A percentile compares a stretch with the other conserved stretches of the same genome.
phyloP scores from a whole-genome alignment of 1,139 yeast species.

The Taphrina flavorubra region DNA sequence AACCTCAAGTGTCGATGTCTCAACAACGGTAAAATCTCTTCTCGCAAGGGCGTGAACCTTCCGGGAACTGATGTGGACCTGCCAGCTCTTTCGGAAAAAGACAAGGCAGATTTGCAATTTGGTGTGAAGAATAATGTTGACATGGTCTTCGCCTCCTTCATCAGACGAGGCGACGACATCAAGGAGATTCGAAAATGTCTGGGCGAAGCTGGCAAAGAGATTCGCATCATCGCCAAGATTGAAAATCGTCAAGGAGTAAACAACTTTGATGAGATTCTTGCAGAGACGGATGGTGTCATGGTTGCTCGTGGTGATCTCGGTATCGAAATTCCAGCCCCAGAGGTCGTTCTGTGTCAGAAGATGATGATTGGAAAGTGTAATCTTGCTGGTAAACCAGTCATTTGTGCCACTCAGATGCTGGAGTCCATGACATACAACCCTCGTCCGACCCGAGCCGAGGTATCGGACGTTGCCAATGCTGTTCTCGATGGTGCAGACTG shows the following conservation, averaged over 20 bases:
- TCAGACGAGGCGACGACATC: slow-evolving; percentile 92
- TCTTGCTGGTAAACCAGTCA: slow-evolving; percentile 98
- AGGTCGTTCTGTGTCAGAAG: slow-evolving; percentile 98
- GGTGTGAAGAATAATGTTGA: slow-evolving; percentile 98
- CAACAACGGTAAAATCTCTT: slow-evolving; percentile 92
- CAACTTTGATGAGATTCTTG: slow-evolving; percentile 95
- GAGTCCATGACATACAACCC: slow-evolving; percentile 99
- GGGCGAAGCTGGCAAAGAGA: slow-evolving; percentile 95
- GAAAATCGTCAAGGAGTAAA: slow-evolving; percentile 99
- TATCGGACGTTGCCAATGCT: slow-evolving; percentile 98
- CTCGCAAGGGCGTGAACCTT: slow-evolving; percentile 98
- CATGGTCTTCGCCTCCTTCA: slow-evolving; percentile 98
- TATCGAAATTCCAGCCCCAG: slow-evolving; percentile 99
- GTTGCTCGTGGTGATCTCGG: slow-evolving; percentile 99
- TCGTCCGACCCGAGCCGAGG: slow-evolving; percentile 99
- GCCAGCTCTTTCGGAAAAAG: slow-evolving; percentile 98
- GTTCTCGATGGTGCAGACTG: slow-evolving; percentile 99
- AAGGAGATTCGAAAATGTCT: slow-evolving; percentile 87
- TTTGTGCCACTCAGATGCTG: slow-evolving; percentile 99
- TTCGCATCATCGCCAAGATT: slow-evolving; percentile 94
- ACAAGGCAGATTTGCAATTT: slow-evolving; percentile 82
- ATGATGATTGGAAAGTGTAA: slow-evolving; percentile 98
- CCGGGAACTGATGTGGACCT: slow-evolving; percentile 99
- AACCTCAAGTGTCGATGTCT: slow-evolving; percentile 85
- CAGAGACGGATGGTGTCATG: slow-evolving; percentile 98